Conservation (phyloP, 1,284 basidiomycete species). For the Pyrrhoderma noxium region DNA sequence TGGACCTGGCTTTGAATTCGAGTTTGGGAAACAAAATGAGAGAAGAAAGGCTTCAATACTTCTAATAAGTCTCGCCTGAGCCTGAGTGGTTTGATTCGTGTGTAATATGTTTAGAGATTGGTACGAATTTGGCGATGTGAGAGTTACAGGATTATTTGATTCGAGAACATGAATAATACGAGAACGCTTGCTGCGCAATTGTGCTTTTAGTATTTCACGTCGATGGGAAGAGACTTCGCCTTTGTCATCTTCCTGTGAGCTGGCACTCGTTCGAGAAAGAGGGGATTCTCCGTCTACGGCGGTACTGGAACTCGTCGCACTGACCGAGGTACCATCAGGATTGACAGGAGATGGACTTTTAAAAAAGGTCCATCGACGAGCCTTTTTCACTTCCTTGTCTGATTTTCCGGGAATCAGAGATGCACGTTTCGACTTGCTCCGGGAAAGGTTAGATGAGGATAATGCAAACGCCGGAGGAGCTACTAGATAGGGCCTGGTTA, state of each 20-base stretch:
- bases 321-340: no score
- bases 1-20: neutral
- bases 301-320: no score
- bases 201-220: no score
- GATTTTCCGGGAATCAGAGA: no score
- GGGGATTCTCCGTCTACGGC: no score
- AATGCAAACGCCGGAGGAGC: constrained; percentile 17
- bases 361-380: no score
- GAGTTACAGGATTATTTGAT: neutral
- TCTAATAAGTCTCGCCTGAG: constrained; percentile 27
- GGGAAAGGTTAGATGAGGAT: neutral
- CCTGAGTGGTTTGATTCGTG: neutral
- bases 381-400: no score
- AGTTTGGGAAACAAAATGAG: constrained; percentile 23
- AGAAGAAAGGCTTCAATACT: constrained; percentile 33
- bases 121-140: neutral
- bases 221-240: no score
- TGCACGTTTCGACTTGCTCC: no score
- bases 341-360: no score
- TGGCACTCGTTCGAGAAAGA: no score
- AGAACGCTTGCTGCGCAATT: neutral
- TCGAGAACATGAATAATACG: neutral
- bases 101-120: neutral
- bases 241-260: no score
- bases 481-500: constrained; percentile 34